Base-by-base conservation (phyloP, 2,329 filamentous ascomycete species). In the Ceratocystis colombiana region DNA sequence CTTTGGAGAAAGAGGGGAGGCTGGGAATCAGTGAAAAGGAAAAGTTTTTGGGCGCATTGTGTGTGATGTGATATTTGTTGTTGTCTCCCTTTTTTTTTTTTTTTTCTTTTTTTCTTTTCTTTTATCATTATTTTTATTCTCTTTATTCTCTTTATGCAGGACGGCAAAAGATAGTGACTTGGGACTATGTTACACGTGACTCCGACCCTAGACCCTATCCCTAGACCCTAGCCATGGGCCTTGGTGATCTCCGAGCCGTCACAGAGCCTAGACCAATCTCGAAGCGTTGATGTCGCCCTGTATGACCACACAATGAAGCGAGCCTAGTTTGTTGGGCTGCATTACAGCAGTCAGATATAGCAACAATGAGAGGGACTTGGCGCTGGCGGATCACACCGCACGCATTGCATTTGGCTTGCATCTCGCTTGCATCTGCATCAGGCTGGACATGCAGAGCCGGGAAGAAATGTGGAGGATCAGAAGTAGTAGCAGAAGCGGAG, bases 1-100 rank as follows among this genome's bases (percentile, higher is more conserved):
- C 20, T 46, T 62, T 62, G 41, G 20, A 48, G 41, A 41, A 62
- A 62, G 41, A 46, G 41, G 61, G 33, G 61, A 62, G 61, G 61
- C 25, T 62, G 59, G 41, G 59, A 28, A 62, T 28, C 61, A 46
- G 41, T 37, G 37, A 62, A 46, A 45, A 48, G 25, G 37, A 62
- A 62, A 46, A 62, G 25, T 33, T 7, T 57, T 53, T 28, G 48
- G 41, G 41, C 20, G 22, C 37, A 45, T 46, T 44, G n/a, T 57
- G 50, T 55, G 53, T 57, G 53, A 57, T 57, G 61, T 25, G 61
- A 45, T 45, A 8, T 28, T 62, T 62, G 44, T 28, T 44, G 20
- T 62, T 62, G n/a, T 62, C 41, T 62, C 41, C 41, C 22, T 62
- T 53, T 53, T 53, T 44, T 61, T 37, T 20, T 44, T 61, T 28